Evolutionary conservation across 129 eudicot genomes (phyloP), one percentile per base, ranked within the genome.

Genomic region (Pittosporum tobira): DNA sequence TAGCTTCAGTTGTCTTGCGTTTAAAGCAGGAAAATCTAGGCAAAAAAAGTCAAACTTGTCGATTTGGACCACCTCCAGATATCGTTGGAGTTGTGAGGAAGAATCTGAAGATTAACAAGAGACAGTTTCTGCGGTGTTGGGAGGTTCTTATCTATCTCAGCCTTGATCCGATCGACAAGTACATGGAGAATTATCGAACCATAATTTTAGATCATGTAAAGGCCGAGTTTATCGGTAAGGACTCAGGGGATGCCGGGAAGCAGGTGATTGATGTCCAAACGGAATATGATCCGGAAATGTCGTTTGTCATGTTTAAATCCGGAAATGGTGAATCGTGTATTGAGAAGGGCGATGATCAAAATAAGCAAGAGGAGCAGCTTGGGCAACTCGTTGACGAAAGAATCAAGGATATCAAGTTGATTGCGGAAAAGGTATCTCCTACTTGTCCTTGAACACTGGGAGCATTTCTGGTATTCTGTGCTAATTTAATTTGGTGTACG

Each of bases 291-390:
- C 74, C 58, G 1, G 94, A 90, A 24, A 69, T 63, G 72, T 81
- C 99, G 0, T 93, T 93, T 75, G 89, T 74, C 20, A 87, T 93
- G 99, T 93, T 76, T 62, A 93, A 81, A 70, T 67, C 81, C 0
- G 64, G 51, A 2, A 82, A 71, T 21, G 80, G 67, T 60, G 88
- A 83, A 36, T 43, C 73, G 1, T 72, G 30, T 70, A 71, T 65
- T 12, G 90, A 80, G 69, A 69, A 71, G 70, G 86, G 75, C 5
- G 90, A 79, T 19, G 63, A 79, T 70, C 74, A 74, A 70, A 59
- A 57, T 14, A 81, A 71, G 27, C 68, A 36, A 59, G 99, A 87
- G 66, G 84, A 87, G 68, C 88, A 81, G 81, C 63, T 93, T 27
- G 61, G 59, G 70, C 76, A 87, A 48, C 75, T 93, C 16, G 94